Evolutionary conservation across 148 eudicot species (phyloP).

Genomic region (Silene uniflora): DNA sequence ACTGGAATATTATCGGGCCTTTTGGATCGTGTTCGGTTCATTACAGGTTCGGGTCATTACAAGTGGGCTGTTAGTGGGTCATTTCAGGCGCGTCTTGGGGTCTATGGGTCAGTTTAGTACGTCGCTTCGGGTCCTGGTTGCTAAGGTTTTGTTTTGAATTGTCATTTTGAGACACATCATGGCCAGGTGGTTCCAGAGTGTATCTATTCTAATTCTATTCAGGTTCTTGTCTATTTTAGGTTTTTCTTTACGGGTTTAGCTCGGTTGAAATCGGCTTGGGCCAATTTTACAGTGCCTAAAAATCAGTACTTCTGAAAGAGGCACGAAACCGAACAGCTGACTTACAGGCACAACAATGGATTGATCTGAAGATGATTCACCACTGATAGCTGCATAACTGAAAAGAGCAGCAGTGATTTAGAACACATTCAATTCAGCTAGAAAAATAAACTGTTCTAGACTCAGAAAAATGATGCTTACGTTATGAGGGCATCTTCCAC

Average conservation of each 20-base stretch:
- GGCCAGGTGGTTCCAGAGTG: too few relatives aligned
- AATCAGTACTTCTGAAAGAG: too few relatives aligned
- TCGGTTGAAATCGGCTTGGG: not conserved
- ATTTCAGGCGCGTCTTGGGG: too few relatives aligned
- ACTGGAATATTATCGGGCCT: not conserved
- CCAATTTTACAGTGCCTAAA: too few relatives aligned
- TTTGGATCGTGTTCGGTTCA: not conserved
- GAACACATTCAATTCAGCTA: not conserved
- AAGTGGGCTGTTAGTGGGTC: too few relatives aligned
- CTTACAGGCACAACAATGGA: constrained; percentile 31
- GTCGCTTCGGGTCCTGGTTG: not conserved
- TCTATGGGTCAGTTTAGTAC: too few relatives aligned
- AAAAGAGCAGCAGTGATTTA: constrained; percentile 15
- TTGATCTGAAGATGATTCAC: constrained; percentile 35
- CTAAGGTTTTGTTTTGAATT: not conserved
- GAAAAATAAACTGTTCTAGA: not conserved
- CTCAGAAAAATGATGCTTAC: constrained; percentile 38
- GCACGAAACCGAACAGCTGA: not conserved
- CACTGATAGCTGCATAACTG: constrained; percentile 95
- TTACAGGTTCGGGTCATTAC: too few relatives aligned
- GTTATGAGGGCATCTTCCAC: constrained; percentile 83
- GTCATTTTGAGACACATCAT: not conserved
- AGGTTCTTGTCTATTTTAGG: not conserved
- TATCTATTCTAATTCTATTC: not conserved
- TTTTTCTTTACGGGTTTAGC: not conserved